A percentile compares a stretch with the other conserved stretches of the same genome.
phyloP scores from a whole-genome alignment of 192 early-diverging fungal species.

The Coemansia sp. region DNA sequence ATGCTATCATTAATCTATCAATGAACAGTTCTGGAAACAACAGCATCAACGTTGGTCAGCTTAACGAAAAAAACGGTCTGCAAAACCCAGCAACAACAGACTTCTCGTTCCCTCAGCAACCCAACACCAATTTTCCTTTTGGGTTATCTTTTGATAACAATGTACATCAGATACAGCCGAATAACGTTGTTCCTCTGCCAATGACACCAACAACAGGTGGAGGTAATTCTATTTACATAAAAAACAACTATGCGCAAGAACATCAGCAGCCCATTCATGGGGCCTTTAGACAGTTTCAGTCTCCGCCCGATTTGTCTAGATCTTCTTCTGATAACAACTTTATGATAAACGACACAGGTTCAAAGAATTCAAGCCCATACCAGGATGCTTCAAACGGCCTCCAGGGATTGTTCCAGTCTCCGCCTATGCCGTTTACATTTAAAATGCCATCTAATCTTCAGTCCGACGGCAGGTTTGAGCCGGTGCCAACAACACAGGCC shows the following conservation, averaged over 20 bases:
- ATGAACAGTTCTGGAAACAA: constrained; percentile 19
- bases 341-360: neutral
- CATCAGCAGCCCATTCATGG: neutral
- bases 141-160: neutral
- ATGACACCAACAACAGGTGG: neutral
- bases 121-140: neutral
- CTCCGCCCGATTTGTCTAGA: neutral
- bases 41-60: constrained; percentile 2
- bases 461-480: neutral
- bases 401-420: constrained; percentile 15
- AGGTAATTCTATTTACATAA: constrained; percentile 1
- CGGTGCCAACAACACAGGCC: neutral
- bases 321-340: neutral
- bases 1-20: constrained; percentile 43
- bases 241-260: neutral
- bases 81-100: neutral
- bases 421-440: constrained; percentile 15
- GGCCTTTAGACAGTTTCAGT: neutral
- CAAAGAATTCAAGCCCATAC: neutral
- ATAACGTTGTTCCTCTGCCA: neutral
- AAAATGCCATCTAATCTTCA: constrained; percentile 22
- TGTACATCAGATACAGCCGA: neutral
- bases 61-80: constrained; percentile 3
- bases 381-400: neutral
- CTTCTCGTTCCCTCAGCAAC: neutral